Conservation (phyloP, 225 moss, liverwort and hornwort species). For the Sphagnum tenellum region DNA sequence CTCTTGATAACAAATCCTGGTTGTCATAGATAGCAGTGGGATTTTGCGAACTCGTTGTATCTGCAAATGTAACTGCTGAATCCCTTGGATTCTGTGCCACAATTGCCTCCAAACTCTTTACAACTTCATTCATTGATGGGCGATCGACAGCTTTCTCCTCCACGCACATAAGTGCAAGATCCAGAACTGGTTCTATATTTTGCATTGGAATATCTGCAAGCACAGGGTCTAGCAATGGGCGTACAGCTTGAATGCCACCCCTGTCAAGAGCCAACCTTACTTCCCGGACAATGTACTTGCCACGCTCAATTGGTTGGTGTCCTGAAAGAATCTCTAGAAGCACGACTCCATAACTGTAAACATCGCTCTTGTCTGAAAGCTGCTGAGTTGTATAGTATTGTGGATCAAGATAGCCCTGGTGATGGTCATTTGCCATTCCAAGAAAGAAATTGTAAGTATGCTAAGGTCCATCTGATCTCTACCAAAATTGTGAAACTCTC, state of each 20-base stretch:
- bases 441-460: too few species aligned
- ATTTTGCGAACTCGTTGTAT: conserved; percentile 13
- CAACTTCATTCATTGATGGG: conserved; percentile 59
- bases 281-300: conserved; percentile 64
- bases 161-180: conserved; percentile 43
- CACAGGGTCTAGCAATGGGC: conserved; percentile 43
- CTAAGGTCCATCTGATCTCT: too few species aligned
- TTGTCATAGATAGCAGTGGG: conserved; percentile 17
- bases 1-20: not conserved
- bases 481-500: too few species aligned
- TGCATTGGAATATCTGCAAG: conserved; percentile 17
- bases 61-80: conserved; percentile 18
- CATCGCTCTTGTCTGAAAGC: conserved; percentile 78
- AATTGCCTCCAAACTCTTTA: conserved; percentile 53
- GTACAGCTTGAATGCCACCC: conserved; percentile 33
- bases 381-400: conserved; percentile 75
- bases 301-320: conserved; percentile 33
- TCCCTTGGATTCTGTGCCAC: conserved; percentile 9
- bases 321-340: conserved; percentile 64
- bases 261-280: conserved; percentile 26
- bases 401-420: conserved; percentile 82
- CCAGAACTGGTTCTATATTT: conserved; percentile 40
- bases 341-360: conserved; percentile 88
- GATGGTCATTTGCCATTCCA: not conserved
- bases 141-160: conserved; percentile 43